A percentile compares a stretch with the other conserved stretches of the same genome.
Conservation (phyloP, 2,329 filamentous ascomycete species). For the Talaromyces marneffei region DNA sequence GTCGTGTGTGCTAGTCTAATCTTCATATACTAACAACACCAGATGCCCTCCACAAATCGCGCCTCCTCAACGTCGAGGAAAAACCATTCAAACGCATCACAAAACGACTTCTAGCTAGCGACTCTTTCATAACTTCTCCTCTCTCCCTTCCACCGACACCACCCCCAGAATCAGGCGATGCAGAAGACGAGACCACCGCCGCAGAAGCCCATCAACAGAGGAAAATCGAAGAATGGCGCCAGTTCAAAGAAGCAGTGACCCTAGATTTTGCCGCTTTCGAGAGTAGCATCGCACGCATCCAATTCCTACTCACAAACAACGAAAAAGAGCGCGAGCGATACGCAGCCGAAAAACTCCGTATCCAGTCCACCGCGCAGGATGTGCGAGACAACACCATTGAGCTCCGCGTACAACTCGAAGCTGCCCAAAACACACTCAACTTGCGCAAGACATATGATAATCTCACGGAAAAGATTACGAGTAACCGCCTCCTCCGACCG, state of each 20-base stretch:
- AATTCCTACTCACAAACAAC: constrained; percentile 80
- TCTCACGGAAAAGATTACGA: constrained; percentile 78
- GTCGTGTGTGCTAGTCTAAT: no score
- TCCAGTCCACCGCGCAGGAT: constrained; percentile 68
- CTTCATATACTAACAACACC: constrained; percentile 3
- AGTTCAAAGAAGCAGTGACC: constrained; percentile 74
- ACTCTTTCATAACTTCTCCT: constrained; percentile 55
- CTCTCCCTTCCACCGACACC: constrained; percentile 58
- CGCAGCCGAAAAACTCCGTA: constrained; percentile 69
- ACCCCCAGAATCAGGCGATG: constrained; percentile 53
- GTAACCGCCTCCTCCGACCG: constrained; percentile 69
- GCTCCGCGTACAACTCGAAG: constrained; percentile 68
- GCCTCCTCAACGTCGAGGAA: constrained; percentile 84
- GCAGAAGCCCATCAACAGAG: constrained; percentile 46
- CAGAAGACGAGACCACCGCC: constrained; percentile 36
- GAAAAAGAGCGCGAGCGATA: constrained; percentile 77
- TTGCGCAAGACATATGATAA: constrained; percentile 83
- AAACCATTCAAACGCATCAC: constrained; percentile 86
- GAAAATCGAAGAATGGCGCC: constrained; percentile 52
- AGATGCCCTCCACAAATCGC: constrained; percentile 80
- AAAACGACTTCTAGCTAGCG: constrained; percentile 67
- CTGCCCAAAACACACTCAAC: constrained; percentile 66
- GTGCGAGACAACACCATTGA: constrained; percentile 70
- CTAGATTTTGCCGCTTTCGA: constrained; percentile 88
- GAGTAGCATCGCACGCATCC: constrained; percentile 77